These are phyloP conservation scores for Cadophora sp. DNA, from an alignment of 2,329 filamentous ascomycete genomes.

Conservation along the genomic window DNA sequence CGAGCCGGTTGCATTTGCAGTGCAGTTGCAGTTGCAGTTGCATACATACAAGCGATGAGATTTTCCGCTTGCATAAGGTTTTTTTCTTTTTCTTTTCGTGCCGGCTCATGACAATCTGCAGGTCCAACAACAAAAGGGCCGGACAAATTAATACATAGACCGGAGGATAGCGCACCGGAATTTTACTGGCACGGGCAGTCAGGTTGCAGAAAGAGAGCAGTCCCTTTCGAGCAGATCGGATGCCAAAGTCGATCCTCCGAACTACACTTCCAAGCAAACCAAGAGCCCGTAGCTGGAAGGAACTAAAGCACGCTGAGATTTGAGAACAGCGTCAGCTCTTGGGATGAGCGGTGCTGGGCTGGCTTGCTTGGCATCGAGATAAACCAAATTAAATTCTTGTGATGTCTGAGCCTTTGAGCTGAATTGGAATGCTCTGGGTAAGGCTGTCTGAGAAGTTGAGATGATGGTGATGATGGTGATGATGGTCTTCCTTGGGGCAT, in stretches of 20 bases:
- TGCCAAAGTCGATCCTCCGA: neutral
- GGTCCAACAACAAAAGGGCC: neutral
- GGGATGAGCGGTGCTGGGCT: neutral
- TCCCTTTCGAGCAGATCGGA: neutral
- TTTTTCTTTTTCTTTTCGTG: too few relatives aligned
- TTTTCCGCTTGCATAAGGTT: conserved; percentile 5
- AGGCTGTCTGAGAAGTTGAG: too few relatives aligned
- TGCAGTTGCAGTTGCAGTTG: neutral
- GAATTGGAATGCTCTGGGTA: too few relatives aligned
- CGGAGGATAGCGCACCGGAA: neutral
- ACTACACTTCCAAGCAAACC: neutral
- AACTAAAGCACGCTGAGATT: neutral
- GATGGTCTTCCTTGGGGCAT: too few relatives aligned
- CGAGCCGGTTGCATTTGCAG: neutral
- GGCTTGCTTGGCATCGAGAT: too few relatives aligned
- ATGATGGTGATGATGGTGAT: too few relatives aligned
- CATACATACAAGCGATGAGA: conserved; percentile 5
- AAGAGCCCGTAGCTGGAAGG: neutral
- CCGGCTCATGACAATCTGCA: conserved; percentile 5
- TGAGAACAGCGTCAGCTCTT: neutral
- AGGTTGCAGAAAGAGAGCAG: neutral
- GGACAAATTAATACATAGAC: too few relatives aligned
- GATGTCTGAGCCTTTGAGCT: too few relatives aligned
- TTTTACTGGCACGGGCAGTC: neutral
- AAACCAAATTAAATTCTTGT: too few relatives aligned